Conservation (phyloP, 345 rosid genomes). For the Hevea brasiliensis region DNA sequence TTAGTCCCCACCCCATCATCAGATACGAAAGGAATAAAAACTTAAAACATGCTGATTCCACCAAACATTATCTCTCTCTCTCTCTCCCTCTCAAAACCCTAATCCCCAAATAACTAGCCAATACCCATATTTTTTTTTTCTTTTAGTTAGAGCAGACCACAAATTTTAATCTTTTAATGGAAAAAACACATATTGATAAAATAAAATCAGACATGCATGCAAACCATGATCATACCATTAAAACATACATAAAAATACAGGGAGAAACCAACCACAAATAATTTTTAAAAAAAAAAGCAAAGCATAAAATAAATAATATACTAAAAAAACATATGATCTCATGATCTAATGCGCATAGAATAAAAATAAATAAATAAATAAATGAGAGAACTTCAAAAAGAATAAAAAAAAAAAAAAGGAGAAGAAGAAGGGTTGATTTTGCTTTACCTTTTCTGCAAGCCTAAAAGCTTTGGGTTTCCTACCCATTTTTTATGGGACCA, state of each 20-base stretch:
- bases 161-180: background rate
- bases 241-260: no score
- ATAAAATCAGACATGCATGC: background rate
- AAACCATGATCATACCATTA: background rate
- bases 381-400: background rate
- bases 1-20: no score
- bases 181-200: no score
- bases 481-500: background rate
- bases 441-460: background rate
- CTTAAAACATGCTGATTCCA: no score
- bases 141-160: no score
- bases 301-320: no score
- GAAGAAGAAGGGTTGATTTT: background rate
- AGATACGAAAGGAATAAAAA: no score
- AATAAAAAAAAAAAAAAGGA: background rate
- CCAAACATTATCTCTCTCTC: background rate
- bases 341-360: no score
- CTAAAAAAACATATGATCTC: background rate
- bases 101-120: background rate
- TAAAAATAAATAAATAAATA: no score
- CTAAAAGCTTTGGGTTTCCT: constrained; percentile 5
- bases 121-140: background rate
- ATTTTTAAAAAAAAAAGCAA: no score
- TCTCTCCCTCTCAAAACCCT: background rate
- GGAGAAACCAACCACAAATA: background rate